Evolutionary conservation across 306 rosid species (phyloP), one percentile per base, ranked within the genome.

Genomic region (Vicia sativa): DNA sequence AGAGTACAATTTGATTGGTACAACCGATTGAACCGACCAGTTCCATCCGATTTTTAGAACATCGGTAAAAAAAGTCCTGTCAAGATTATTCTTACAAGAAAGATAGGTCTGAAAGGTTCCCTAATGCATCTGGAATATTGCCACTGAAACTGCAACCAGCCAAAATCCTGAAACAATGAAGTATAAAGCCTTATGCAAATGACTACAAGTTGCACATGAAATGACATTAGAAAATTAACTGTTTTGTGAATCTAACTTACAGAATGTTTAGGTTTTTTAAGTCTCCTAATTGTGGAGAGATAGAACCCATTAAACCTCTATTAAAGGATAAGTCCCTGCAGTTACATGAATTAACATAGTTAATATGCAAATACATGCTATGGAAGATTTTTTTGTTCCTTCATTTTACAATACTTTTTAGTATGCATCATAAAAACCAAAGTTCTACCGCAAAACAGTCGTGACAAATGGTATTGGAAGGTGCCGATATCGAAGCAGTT

Each of bases 131-230:
- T 28, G 99, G 99, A 66, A 93, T 86, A 45, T 23, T 78, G 46
- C 99, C 96, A 78, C 79, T 88, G 80, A 93, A 93, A 71, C 90
- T 5, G 62, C 99, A 93, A 28, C 97, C 96, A 67, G 97, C 96
- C 76, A 93, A 86, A 74, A 90, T 88, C 84, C 99, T 93, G 79
- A 74, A 73, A 54, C 16, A 71, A 6, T n/a, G 37, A 65, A 60
- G 37, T 28, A 26, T 19, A 80, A 54, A 38, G 45, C 62, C 0
- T 39, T 3, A 62, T 26, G 66, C 7, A 38, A 29, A 38, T 53
- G 13, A 29, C 58, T 59, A 52, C 10, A 60, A 52, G 25, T 29
- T 62, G 45, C 38, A 56, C 16, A 44, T 76, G 58, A 52, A 15
- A 68, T 34, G 70, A 62, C 15, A 26, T 14, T 45, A 52, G 11